Evolutionary conservation across 2,329 filamentous ascomycete species (phyloP).

Genomic region (Epichloe sibirici): DNA sequence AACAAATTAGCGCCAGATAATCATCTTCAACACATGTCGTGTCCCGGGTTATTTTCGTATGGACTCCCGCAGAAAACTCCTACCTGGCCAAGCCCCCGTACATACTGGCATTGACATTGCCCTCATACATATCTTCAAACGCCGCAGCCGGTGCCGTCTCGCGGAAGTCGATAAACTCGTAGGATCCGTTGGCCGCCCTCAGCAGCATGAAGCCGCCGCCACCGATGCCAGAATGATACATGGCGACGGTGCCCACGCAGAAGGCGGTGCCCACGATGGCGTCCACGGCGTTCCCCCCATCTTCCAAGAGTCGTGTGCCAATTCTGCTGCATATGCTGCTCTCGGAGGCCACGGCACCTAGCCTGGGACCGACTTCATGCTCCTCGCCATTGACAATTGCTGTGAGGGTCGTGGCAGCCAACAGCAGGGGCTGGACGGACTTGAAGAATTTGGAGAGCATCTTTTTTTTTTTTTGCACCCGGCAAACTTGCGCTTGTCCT

Average conservation of each 20-base stretch:
- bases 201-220: conserved; percentile 73
- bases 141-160: conserved; percentile 74
- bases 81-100: conserved; percentile 61
- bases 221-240: conserved; percentile 60
- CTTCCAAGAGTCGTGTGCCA: conserved; percentile 42
- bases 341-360: conserved; percentile 51
- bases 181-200: conserved; percentile 49
- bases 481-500: not conserved
- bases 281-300: conserved; percentile 56
- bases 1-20: not conserved
- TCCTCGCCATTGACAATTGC: not conserved
- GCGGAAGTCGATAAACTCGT: conserved; percentile 75
- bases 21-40: not conserved
- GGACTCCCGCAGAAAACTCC: conserved; percentile 12
- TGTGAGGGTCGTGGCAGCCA: not conserved
- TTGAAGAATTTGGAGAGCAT: not conserved
- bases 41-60: too few species aligned
- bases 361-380: conserved; percentile 10
- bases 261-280: conserved; percentile 51
- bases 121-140: conserved; percentile 68
- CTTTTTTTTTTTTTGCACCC: not conserved
- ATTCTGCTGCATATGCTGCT: conserved; percentile 45
- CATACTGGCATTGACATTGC: conserved; percentile 51
- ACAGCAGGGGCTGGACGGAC: not conserved
- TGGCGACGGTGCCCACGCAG: conserved; percentile 50